These are phyloP conservation scores for Leccinum pseudoinsigne DNA, from an alignment of 1,284 basidiomycete species.

Conservation along the genomic window DNA sequence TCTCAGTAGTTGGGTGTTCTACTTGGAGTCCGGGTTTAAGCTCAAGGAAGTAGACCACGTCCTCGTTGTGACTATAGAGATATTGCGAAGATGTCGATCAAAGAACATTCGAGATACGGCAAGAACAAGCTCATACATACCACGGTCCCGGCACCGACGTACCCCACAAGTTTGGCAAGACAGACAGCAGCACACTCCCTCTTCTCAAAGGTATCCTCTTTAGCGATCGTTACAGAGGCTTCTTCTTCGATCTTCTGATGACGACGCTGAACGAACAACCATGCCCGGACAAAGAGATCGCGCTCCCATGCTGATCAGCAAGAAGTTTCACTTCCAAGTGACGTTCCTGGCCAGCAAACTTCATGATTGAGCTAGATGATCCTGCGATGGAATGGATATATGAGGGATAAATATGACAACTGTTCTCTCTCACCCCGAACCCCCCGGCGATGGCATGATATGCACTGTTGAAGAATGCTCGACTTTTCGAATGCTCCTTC, in stretches of 20 bases:
- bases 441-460: slow-evolving; percentile 92
- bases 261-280: slow-evolving; percentile 98
- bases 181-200: slow-evolving; percentile 99
- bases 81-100: slow-evolving; percentile 47
- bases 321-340: slow-evolving; percentile 98
- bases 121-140: slow-evolving; percentile 67
- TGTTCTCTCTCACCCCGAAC: slow-evolving; percentile 76
- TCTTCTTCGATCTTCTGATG: slow-evolving; percentile 99
- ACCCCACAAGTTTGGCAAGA: slow-evolving; percentile 97
- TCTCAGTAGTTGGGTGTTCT: slow-evolving; percentile 99
- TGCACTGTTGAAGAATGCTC: slow-evolving; percentile 90
- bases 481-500: slow-evolving; percentile 97
- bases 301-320: slow-evolving; percentile 99
- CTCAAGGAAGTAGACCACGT: slow-evolving; percentile 97
- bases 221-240: slow-evolving; percentile 97
- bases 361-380: slow-evolving; percentile 99
- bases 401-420: slow-evolving; percentile 10
- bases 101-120: not conserved
- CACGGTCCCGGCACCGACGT: slow-evolving; percentile 82
- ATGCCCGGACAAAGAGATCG: slow-evolving; percentile 98
- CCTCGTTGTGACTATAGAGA: slow-evolving; percentile 93
- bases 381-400: slow-evolving; percentile 49
- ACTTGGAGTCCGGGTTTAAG: slow-evolving; percentile 99
- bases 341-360: slow-evolving; percentile 95
- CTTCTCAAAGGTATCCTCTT: slow-evolving; percentile 86